A percentile compares a stretch with the other conserved stretches of the same genome.
Evolutionary conservation across 768 basidiomycete species (phyloP).

Genomic region (Psilocybe azurescens): DNA sequence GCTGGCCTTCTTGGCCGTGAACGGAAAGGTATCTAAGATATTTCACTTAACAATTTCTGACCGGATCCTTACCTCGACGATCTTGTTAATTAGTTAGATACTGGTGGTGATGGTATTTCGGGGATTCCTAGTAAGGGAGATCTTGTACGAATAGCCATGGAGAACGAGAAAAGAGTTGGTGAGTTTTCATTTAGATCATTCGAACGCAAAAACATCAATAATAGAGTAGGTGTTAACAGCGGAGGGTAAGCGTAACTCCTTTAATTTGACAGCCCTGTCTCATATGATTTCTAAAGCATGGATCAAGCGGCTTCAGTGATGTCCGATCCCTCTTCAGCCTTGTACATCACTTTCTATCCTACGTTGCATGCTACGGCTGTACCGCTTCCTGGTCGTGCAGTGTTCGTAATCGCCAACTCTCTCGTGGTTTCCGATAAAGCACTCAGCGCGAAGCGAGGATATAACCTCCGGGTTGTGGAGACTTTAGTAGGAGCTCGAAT

Average conservation of each 20-base stretch:
- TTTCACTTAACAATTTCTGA: constrained; percentile 1
- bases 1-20: constrained; percentile 78
- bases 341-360: constrained; percentile 86
- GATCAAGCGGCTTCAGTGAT: constrained; percentile 92
- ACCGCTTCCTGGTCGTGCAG: constrained; percentile 58
- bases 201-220: background rate
- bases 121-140: constrained; percentile 61
- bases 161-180: constrained; percentile 86
- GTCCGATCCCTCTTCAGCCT: constrained; percentile 68
- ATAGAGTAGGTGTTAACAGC: constrained; percentile 63
- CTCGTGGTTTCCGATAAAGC: constrained; percentile 84
- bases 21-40: constrained; percentile 56
- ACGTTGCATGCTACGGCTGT: constrained; percentile 68
- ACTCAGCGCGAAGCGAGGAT: constrained; percentile 73
- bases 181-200: constrained; percentile 17
- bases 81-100: constrained; percentile 24
- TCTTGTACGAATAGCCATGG: constrained; percentile 80
- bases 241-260: constrained; percentile 61
- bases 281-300: constrained; percentile 54
- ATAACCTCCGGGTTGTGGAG: constrained; percentile 94
- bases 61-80: background rate
- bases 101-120: constrained; percentile 14
- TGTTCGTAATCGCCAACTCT: constrained; percentile 84
- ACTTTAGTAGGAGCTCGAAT: constrained; percentile 81
- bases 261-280: constrained; percentile 4